Conservation (phyloP, 371 early-diverging fungal species). For the Batkoa obscura region DNA sequence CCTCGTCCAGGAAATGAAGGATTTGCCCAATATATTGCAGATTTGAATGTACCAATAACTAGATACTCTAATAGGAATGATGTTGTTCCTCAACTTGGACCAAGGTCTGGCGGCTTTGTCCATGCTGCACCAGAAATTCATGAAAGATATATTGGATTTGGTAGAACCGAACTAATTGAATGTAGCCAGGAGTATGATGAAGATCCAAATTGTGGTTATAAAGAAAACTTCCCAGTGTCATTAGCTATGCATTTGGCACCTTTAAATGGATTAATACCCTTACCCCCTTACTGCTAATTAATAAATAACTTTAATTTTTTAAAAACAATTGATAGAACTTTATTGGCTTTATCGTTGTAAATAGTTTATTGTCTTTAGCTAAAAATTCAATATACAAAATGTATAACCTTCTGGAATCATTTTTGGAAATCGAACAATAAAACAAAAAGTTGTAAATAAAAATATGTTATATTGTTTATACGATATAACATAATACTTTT, state of each 20-base stretch:
- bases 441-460: too few relatives aligned
- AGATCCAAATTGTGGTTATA: background rate
- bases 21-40: background rate
- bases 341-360: too few relatives aligned
- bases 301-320: too few relatives aligned
- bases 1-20: background rate
- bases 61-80: background rate
- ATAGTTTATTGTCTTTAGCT: too few relatives aligned
- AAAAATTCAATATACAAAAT: too few relatives aligned
- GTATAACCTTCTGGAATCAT: too few relatives aligned
- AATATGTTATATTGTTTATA: too few relatives aligned
- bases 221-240: background rate
- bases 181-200: conserved; percentile 1
- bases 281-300: conserved; percentile 2
- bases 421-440: too few relatives aligned
- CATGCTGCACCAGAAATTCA: background rate
- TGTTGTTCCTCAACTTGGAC: background rate
- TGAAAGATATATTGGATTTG: background rate
- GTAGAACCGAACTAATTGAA: background rate
- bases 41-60: background rate
- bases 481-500: too few relatives aligned
- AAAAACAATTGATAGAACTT: too few relatives aligned
- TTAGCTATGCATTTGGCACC: background rate
- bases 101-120: background rate
- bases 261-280: background rate